Percentiles rank a stretch among this genome's conserved stretches.
Conservation (phyloP, 345 rosid species). For the Linum trigynum region DNA sequence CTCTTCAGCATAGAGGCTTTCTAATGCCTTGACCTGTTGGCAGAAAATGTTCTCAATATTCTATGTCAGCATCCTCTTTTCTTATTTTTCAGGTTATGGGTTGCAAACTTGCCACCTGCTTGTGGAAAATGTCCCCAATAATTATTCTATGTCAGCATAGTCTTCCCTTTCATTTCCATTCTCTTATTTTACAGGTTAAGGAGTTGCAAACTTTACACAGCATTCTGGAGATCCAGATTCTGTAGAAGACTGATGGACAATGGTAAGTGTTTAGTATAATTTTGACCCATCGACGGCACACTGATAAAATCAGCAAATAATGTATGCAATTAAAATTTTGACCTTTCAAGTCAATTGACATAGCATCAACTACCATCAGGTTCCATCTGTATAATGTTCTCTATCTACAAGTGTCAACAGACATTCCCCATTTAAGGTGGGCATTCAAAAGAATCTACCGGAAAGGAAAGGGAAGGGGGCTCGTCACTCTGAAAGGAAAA, state of each 20-base stretch:
- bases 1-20: conserved; percentile 46
- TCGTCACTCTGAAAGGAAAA: background rate
- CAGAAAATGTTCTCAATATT: background rate
- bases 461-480: background rate
- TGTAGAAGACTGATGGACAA: too few species aligned
- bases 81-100: too few species aligned
- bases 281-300: too few species aligned
- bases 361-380: too few species aligned
- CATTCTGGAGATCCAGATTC: too few species aligned
- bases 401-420: too few species aligned
- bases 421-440: too few species aligned
- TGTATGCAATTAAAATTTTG: background rate
- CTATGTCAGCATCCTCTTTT: background rate
- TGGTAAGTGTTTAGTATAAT: too few species aligned
- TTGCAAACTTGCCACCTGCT: conserved; percentile 25
- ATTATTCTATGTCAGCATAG: background rate
- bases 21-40: conserved; percentile 51
- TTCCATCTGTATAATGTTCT: too few species aligned
- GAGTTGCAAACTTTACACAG: too few species aligned
- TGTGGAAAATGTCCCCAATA: background rate
- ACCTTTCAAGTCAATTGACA: background rate
- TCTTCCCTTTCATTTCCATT: background rate
- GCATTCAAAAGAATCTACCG: background rate
- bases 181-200: too few species aligned
- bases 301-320: too few species aligned